Evolutionary conservation across 148 eudicot genomes (phyloP), one percentile per base, ranked within the genome.

Genomic region (Rhododendron kiyosumense): DNA sequence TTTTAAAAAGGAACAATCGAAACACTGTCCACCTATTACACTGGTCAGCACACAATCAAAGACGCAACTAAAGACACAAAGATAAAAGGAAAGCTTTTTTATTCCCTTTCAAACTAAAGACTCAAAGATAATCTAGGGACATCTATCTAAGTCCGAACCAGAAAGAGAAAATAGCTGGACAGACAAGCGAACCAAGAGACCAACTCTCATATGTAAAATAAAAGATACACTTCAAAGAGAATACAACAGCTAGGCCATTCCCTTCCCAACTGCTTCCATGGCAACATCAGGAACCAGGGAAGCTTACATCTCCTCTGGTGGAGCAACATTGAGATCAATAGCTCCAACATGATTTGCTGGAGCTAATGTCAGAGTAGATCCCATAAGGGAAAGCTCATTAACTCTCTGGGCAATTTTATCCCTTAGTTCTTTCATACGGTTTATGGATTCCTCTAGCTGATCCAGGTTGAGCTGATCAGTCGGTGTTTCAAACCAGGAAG

Each of bases 251-350:
- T 1, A 46, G 45, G 59, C 14, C 59, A 14, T 8, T 69, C 85
- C 78, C 61, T 71, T 22, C 76, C 45, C 78, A 48, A 69, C 43
- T 49, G n/a, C 49, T 79, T 52, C 36, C 82, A n/a, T 26, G 73
- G 3, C 15, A 1, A 67, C 32, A 26, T 32, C 15, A 9, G 5
- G 5, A 9, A 67, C 34, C 14, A 26, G 0, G 32, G 15, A 11
- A 67, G 34, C 73, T 67, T 67, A 26, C 14, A 46, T 71, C 63
- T 69, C 85, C 74, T 18, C 63, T 30, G 79, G 45, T 38, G 30
- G 30, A 48, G 73, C 73, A 61, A 54, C 59, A 83, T 83, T 83
- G 59, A 83, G 79, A 83, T 83, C 85, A 24, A 83, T 43, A 32
- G 3, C 85, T 67, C 34, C 34, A 26, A 67, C 73, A 26, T n/a